Conservation (phyloP, 164 flowering plant species). For the Dillenia suffruticosa region DNA sequence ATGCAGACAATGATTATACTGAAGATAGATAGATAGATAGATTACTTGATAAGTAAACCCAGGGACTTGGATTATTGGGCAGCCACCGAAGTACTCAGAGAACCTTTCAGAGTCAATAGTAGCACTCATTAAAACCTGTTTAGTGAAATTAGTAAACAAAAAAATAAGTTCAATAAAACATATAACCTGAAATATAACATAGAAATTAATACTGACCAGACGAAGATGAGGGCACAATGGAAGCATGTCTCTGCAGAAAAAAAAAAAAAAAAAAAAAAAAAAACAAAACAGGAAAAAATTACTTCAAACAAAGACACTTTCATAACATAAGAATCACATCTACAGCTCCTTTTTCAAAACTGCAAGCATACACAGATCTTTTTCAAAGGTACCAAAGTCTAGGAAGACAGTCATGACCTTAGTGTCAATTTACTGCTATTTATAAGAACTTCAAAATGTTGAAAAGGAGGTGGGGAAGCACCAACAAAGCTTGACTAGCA, state of each 20-base stretch:
- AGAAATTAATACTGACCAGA: conserved; percentile 53
- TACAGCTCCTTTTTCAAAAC: too few species aligned
- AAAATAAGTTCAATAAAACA: neutral
- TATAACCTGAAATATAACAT: neutral
- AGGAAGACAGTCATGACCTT: too few species aligned
- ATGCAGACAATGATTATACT: neutral
- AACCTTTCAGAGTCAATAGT: conserved; percentile 91
- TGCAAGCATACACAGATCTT: too few species aligned
- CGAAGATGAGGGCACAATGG: conserved; percentile 71
- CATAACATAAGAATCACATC: neutral
- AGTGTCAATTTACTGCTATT: too few species aligned
- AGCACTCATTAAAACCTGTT: conserved; percentile 96
- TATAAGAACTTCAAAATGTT: too few species aligned
- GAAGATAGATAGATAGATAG: too few species aligned
- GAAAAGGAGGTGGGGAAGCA: too few species aligned
- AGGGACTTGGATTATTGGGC: conserved; percentile 88
- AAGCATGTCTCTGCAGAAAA: conserved; percentile 80
- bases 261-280: neutral
- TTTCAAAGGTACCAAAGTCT: too few species aligned
- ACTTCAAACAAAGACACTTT: neutral
- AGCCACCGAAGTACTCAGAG: conserved; percentile 92
- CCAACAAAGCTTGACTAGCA: too few species aligned
- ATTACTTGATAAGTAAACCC: conserved; percentile 95
- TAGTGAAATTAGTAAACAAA: neutral
- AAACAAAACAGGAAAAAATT: neutral